phyloP scores from a whole-genome alignment of 2,329 filamentous ascomycete species.

The Zopfia rhizophila region DNA sequence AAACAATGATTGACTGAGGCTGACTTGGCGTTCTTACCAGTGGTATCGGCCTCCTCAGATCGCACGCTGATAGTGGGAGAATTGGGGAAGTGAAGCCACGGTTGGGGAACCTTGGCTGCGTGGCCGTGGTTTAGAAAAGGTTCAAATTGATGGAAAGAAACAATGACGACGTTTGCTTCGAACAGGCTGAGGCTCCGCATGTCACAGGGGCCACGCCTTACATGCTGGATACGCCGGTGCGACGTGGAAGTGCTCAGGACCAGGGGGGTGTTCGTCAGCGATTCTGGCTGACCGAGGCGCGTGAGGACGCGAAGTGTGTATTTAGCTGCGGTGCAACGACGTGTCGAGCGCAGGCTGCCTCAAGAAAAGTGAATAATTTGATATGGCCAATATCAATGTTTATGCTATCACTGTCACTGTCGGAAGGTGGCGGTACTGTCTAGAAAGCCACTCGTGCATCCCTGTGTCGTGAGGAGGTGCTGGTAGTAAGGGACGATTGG shows the following conservation, averaged over 20 bases:
- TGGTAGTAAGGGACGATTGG: constrained; percentile 34
- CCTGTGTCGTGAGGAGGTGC: constrained; percentile 24
- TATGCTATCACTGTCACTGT: constrained; percentile 28
- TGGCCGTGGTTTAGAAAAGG: constrained; percentile 31
- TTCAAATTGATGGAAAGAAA: constrained; percentile 39
- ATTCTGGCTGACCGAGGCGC: constrained; percentile 26
- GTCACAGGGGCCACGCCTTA: constrained; percentile 36
- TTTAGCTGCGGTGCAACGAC: constrained; percentile 32
- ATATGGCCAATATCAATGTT: constrained; percentile 29
- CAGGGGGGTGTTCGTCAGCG: constrained; percentile 7
- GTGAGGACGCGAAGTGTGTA: constrained; percentile 30
- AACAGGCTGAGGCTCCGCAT: constrained; percentile 29
- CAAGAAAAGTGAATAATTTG: constrained; percentile 31
- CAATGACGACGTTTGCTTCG: constrained; percentile 23
- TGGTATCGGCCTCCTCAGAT: constrained; percentile 91
- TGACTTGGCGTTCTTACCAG: constrained; percentile 59
- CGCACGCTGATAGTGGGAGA: constrained; percentile 86
- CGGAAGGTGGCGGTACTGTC: constrained; percentile 15
- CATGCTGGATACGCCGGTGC: constrained; percentile 45
- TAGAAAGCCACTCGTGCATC: constrained; percentile 12
- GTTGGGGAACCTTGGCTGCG: constrained; percentile 32
- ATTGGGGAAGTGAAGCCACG: constrained; percentile 68
- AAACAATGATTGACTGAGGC: constrained; percentile 25
- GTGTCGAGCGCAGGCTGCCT: constrained; percentile 16
- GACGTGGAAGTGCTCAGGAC: constrained; percentile 34